Percentiles rank a stretch among this genome's conserved stretches.
Evolutionary conservation across 2,329 filamentous ascomycete species (phyloP).

Genomic region (Talaromyces piceae): DNA sequence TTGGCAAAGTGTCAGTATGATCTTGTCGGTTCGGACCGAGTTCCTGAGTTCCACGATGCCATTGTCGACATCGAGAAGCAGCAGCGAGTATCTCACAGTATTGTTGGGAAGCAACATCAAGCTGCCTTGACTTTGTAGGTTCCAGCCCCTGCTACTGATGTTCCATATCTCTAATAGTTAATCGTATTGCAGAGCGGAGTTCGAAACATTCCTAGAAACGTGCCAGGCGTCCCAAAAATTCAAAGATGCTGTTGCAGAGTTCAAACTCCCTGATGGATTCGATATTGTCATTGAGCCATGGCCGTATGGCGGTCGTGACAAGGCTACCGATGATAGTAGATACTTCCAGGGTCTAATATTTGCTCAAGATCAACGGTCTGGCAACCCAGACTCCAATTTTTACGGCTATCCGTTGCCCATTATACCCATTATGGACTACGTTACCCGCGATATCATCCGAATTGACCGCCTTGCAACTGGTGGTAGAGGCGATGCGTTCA

Average conservation of each 20-base stretch:
- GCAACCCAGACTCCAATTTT: constrained; percentile 53
- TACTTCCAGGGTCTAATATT: constrained; percentile 50
- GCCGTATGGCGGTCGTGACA: constrained; percentile 50
- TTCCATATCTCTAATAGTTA: not conserved
- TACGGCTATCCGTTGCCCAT: constrained; percentile 52
- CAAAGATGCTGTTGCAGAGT: constrained; percentile 44
- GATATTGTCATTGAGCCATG: constrained; percentile 50
- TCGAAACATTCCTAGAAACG: constrained; percentile 40
- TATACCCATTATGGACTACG: constrained; percentile 50
- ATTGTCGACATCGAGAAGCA: constrained; percentile 42
- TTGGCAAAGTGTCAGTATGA: constrained; percentile 51
- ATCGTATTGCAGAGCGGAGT: constrained; percentile 35
- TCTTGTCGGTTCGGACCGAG: constrained; percentile 45
- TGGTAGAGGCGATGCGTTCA: constrained; percentile 43
- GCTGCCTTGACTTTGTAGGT: constrained; percentile 41
- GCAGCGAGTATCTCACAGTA: constrained; percentile 37
- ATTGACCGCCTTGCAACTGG: constrained; percentile 52
- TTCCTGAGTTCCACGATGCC: constrained; percentile 49
- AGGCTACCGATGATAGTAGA: constrained; percentile 40
- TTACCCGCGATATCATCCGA: constrained; percentile 48
- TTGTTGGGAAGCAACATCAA: constrained; percentile 43
- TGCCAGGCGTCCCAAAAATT: constrained; percentile 48
- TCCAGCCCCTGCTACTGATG: not conserved
- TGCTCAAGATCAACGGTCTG: constrained; percentile 32
- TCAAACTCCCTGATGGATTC: constrained; percentile 49